A percentile compares a stretch with the other conserved stretches of the same genome.
Conservation (phyloP, 2,329 filamentous ascomycete species). For the Colletotrichum sp. region DNA sequence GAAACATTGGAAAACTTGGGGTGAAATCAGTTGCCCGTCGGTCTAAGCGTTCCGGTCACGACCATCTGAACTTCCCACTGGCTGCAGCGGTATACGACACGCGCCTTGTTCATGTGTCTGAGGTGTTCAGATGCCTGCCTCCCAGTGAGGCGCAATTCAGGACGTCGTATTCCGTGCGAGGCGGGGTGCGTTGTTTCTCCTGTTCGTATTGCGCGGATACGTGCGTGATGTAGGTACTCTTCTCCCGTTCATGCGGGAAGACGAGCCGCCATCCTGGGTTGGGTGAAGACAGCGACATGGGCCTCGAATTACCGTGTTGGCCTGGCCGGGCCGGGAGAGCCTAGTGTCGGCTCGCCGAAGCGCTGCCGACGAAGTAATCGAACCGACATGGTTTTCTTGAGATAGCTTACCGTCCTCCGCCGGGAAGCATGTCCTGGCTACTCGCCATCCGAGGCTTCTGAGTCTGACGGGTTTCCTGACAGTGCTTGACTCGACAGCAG, state of each 20-base stretch:
- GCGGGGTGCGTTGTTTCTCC: background rate
- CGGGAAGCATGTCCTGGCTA: background rate
- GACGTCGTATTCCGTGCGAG: background rate
- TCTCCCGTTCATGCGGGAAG: background rate
- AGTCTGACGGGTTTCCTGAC: background rate
- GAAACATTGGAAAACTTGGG: conserved; percentile 17
- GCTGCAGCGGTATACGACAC: background rate
- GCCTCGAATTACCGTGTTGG: background rate
- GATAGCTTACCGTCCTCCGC: background rate
- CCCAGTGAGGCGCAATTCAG: background rate
- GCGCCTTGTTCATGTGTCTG: background rate
- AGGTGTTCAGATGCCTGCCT: background rate
- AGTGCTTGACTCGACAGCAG: background rate
- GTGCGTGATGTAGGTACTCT: background rate
- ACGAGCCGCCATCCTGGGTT: background rate
- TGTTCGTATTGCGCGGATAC: background rate
- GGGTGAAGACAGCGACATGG: background rate
- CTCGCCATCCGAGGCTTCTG: background rate
- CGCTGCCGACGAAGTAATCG: background rate
- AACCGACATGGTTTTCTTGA: background rate
- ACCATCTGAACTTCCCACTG: conserved; percentile 8
- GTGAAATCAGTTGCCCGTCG: conserved; percentile 14
- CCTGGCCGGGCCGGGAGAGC: background rate
- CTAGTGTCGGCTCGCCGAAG: background rate
- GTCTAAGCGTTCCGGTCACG: background rate